These are phyloP conservation scores for Tricladium varicosporioides DNA, from an alignment of 2,329 filamentous ascomycete genomes.

Conservation along the genomic window DNA sequence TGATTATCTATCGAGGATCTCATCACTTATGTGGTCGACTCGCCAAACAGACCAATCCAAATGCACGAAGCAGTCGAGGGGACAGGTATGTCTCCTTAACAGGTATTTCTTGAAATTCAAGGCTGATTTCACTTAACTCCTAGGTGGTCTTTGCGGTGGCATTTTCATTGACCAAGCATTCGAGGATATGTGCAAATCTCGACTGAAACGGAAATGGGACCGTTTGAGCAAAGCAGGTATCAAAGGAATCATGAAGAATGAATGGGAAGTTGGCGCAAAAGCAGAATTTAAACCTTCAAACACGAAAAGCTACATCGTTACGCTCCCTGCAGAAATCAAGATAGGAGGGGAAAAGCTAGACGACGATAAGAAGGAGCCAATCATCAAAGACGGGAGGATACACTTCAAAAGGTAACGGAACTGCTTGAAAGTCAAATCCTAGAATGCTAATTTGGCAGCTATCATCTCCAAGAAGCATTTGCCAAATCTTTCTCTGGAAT, in stretches of 20 bases:
- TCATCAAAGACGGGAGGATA: neutral
- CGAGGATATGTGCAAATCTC: slow-evolving; percentile 1
- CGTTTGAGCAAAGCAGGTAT: slow-evolving; percentile 5
- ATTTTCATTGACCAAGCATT: slow-evolving; percentile 9
- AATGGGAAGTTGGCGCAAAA: slow-evolving; percentile 2
- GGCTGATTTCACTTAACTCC: neutral
- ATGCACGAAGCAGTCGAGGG: slow-evolving; percentile 5
- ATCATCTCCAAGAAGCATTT: neutral
- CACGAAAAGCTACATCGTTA: slow-evolving; percentile 1
- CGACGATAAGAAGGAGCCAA: neutral
- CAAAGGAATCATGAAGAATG: slow-evolving; percentile 5
- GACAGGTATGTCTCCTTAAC: neutral
- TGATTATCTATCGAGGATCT: slow-evolving; percentile 1
- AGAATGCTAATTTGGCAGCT: neutral
- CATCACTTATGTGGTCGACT: slow-evolving; percentile 1
- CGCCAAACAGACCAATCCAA: neutral
- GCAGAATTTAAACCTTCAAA: slow-evolving; percentile 1
- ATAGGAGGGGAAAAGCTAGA: slow-evolving; percentile 1
- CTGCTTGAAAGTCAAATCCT: neutral
- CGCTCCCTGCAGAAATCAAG: neutral
- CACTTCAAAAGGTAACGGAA: neutral
- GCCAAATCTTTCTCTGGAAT: neutral
- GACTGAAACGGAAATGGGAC: slow-evolving; percentile 4
- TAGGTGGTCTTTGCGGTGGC: slow-evolving; percentile 4
- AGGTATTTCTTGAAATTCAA: neutral